Evolutionary conservation across 2,329 filamentous ascomycete species (phyloP), one percentile per base, ranked within the genome.

Genomic region (Thielaviopsis ethacetica): DNA sequence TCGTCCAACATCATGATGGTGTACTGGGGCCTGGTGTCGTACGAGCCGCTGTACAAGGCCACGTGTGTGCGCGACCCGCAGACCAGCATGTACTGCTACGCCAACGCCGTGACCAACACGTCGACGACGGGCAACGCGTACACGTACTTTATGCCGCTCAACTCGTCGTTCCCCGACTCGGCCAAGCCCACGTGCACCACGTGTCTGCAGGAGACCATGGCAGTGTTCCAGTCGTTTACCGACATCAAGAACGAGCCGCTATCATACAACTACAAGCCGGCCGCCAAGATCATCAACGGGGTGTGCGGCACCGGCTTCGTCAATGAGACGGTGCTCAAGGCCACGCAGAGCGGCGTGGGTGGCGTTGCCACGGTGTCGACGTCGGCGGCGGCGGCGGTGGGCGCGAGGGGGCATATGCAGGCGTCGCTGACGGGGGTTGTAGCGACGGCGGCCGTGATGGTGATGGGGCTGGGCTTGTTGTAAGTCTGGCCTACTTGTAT

Each of bases 131-230:
- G 82, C 34, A 85, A 93, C 68, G 79, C 82, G 38, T 91, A 91
- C 67, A 78, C 93, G 41, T 98, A 96, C 72, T 91, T 86, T 66
- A 75, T 97, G 2, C 88, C 91, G 0, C 77, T 95, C 59, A 93
- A 93, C 61, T 77, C 83, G 49, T 70, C 76, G 0, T 73, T 96
- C 13, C 87, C 88, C 0, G 76, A 74, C 15, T 78, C 78, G 22
- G 80, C 83, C 26, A 75, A 76, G n/a, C 88, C 90, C 0, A 81
- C 78, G 0, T 98, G 93, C 73, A 84, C 80, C 65, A 72, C 73
- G 49, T 97, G 93, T 69, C 75, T 93, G 51, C 76, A 84, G 66
- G 76, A 87, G 62, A 91, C 87, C 4, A 95, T 97, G 89, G 76
- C 77, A 26, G 79, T 95, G 19, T 96, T 86, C 70, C 82, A 86